Evolutionary conservation across 441 rosid genomes (phyloP).

Genomic region (Rhodomyrtus psidioides): DNA sequence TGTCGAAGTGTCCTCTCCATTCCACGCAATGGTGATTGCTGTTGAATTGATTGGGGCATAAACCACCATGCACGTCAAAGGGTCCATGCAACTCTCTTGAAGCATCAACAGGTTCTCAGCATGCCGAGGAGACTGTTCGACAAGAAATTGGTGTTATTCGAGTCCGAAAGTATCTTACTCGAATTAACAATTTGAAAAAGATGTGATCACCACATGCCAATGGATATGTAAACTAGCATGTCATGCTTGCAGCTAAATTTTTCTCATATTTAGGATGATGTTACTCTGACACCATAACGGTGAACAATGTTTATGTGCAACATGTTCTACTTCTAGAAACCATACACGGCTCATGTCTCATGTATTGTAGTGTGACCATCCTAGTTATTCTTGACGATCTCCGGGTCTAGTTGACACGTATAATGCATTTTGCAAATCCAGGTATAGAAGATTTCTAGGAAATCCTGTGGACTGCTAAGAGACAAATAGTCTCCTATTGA

Average conservation of each 20-base stretch:
- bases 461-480: background rate
- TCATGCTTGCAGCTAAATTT: background rate
- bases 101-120: slow-evolving; percentile 34
- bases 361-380: background rate
- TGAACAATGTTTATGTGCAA: background rate
- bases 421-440: background rate
- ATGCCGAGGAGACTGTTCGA: background rate
- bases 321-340: background rate
- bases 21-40: slow-evolving; percentile 19
- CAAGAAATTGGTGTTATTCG: background rate
- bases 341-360: background rate
- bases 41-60: slow-evolving; percentile 47
- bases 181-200: background rate
- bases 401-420: background rate
- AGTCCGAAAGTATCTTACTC: background rate
- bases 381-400: background rate
- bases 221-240: background rate
- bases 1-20: slow-evolving; percentile 19
- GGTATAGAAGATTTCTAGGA: background rate
- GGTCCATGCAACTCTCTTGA: slow-evolving; percentile 50
- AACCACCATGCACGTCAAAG: slow-evolving; percentile 35
- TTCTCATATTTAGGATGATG: background rate
- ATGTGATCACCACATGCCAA: background rate
- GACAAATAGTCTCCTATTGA: background rate
- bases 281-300: background rate